A percentile compares a stretch with the other conserved stretches of the same genome.
These are phyloP conservation scores for Neonectria coccinea DNA, from an alignment of 2,329 filamentous ascomycete genomes.

Conservation along the genomic window DNA sequence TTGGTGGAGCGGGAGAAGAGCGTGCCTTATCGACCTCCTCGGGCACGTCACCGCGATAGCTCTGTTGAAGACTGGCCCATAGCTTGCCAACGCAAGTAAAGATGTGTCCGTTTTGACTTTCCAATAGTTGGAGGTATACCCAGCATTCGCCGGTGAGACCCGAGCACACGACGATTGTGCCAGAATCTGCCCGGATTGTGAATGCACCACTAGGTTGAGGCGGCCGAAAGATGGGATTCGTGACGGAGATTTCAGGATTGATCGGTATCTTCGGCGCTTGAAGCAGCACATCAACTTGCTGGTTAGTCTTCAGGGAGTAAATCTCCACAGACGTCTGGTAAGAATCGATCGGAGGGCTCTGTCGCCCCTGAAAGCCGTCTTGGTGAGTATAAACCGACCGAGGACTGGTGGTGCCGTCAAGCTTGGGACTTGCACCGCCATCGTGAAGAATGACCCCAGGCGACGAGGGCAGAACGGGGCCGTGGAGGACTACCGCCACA, in stretches of 20 bases:
- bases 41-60: conserved; percentile 59
- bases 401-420: conserved; percentile 58
- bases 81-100: conserved; percentile 85
- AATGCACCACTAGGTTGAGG: conserved; percentile 80
- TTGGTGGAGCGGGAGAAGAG: conserved; percentile 52
- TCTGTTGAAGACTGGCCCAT: conserved; percentile 86
- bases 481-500: conserved; percentile 83
- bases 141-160: conserved; percentile 89
- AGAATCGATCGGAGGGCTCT: conserved; percentile 60
- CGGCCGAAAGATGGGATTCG: conserved; percentile 73
- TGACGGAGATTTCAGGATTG: conserved; percentile 64
- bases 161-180: conserved; percentile 80
- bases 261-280: conserved; percentile 73
- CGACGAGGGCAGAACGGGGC: conserved; percentile 69
- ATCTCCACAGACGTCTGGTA: conserved; percentile 93
- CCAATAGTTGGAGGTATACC: conserved; percentile 70
- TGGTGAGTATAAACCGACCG: conserved; percentile 55
- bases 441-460: conserved; percentile 54
- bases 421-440: conserved; percentile 53
- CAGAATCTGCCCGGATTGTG: conserved; percentile 77
- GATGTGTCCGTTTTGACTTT: conserved; percentile 56
- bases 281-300: conserved; percentile 78
- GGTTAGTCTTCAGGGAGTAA: conserved; percentile 83
- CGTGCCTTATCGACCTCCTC: conserved; percentile 59
- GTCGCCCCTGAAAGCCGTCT: conserved; percentile 51